Evolutionary conservation across 176 grass and related monocot species (phyloP).

Genomic region (Melocanna baccifera): DNA sequence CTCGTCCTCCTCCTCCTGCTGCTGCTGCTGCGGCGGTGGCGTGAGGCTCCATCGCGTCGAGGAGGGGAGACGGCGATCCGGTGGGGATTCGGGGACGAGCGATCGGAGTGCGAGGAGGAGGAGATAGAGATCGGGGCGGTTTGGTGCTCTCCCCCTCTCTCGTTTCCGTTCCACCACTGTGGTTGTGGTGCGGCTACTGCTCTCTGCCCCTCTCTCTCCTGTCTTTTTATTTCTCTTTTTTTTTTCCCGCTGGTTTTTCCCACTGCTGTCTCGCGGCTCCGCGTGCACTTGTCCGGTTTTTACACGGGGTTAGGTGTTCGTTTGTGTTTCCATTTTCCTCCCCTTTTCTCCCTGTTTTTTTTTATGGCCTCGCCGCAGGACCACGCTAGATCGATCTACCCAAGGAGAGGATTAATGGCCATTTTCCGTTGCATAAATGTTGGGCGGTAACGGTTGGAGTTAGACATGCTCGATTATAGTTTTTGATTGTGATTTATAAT

Average conservation of each 20-base stretch:
- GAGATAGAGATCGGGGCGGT: slow-evolving; percentile 41
- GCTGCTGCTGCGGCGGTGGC: slow-evolving; percentile 1
- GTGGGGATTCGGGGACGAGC: neutral
- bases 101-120: slow-evolving; percentile 36
- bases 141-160: slow-evolving; percentile 3
- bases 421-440: slow-evolving; percentile 13
- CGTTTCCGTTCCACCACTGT: slow-evolving; percentile 39
- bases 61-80: slow-evolving; percentile 31
- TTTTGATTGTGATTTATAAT: too few relatives aligned
- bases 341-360: neutral
- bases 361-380: neutral
- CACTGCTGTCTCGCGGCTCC: neutral
- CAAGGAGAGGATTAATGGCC: neutral
- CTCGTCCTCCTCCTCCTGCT: neutral
- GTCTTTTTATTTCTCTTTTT: neutral
- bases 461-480: too few relatives aligned
- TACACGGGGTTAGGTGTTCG: slow-evolving; percentile 10
- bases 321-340: neutral
- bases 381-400: neutral
- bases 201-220: neutral
- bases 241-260: slow-evolving; percentile 37
- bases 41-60: slow-evolving; percentile 41
- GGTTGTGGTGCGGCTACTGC: slow-evolving; percentile 43
- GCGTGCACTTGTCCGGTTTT: slow-evolving; percentile 35
- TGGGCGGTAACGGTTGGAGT: neutral